Percentiles rank a stretch among this genome's conserved stretches.
Evolutionary conservation across 129 eudicot genomes (phyloP).

Genomic region (Helichrysum umbraculigerum): DNA sequence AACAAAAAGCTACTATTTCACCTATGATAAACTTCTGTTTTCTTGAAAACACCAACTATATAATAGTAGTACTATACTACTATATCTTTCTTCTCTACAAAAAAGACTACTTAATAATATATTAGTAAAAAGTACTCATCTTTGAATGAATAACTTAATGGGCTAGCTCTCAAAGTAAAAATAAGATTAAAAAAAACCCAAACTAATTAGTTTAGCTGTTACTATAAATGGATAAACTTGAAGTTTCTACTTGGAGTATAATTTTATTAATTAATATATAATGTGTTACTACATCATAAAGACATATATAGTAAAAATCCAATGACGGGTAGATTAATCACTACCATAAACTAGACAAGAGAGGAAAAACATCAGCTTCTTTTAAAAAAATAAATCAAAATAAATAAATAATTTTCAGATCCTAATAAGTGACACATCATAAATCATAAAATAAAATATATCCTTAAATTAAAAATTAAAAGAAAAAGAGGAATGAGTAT

Average conservation of each 20-base stretch:
- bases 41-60: no score
- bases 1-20: no score
- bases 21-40: no score
- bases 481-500: not conserved
- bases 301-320: not conserved
- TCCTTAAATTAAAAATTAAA: not conserved
- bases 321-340: not conserved
- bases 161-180: not conserved
- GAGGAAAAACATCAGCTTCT: not conserved
- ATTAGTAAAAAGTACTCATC: no score
- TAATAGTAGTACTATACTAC: no score
- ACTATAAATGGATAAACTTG: not conserved
- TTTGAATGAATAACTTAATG: not conserved
- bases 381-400: not conserved
- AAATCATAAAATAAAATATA: not conserved
- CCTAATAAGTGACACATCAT: conserved; percentile 3
- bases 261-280: no score
- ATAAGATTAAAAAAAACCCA: not conserved
- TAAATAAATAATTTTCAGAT: conserved; percentile 27
- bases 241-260: not conserved
- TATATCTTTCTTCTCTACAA: not conserved
- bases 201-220: not conserved
- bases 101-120: no score
- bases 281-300: not conserved
- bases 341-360: not conserved